Percentiles rank a stretch among this genome's conserved stretches.
phyloP scores from a whole-genome alignment of 2,329 filamentous ascomycete genomes.

The Teratosphaeria pseudoeucalypti region DNA sequence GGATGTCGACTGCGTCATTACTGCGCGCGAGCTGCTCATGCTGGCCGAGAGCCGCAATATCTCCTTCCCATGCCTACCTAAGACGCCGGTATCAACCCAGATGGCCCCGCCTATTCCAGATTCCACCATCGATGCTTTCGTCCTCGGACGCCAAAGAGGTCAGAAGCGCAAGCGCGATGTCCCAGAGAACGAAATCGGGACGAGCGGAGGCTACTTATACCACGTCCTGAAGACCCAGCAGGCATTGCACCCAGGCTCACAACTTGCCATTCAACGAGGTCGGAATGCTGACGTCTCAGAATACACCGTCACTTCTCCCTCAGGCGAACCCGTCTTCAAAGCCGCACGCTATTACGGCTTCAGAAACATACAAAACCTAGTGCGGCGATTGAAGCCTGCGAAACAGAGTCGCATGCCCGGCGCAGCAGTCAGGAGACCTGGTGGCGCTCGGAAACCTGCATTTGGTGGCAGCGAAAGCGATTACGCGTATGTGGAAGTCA shows the following conservation, averaged over 20 bases:
- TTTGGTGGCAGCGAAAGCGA: constrained; percentile 39
- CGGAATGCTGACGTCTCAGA: constrained; percentile 88
- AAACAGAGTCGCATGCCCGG: constrained; percentile 71
- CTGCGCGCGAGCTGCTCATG: constrained; percentile 86
- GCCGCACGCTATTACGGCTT: constrained; percentile 94
- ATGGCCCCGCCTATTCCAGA: constrained; percentile 60
- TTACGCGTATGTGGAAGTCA: constrained; percentile 92
- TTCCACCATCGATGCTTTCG: constrained; percentile 55
- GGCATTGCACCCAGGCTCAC: constrained; percentile 58
- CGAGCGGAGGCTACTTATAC: constrained; percentile 80
- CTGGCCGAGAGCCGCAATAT: constrained; percentile 72
- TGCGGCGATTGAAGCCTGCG: constrained; percentile 78
- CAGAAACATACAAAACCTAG: constrained; percentile 94
- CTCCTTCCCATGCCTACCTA: constrained; percentile 63
- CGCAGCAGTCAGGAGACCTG: constrained; percentile 46
- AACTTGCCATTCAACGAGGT: constrained; percentile 61
- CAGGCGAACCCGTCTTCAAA: constrained; percentile 50
- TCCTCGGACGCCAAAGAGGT: constrained; percentile 55
- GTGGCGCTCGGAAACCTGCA: constrained; percentile 29
- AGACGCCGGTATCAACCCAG: constrained; percentile 40
- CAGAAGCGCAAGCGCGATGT: constrained; percentile 23
- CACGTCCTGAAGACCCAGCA: constrained; percentile 72
- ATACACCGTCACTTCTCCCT: constrained; percentile 53
- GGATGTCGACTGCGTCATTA: constrained; percentile 97
- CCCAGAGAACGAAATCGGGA: constrained; percentile 49